Base-by-base conservation (phyloP, 331 rosid species). In the Saraca asoca region DNA sequence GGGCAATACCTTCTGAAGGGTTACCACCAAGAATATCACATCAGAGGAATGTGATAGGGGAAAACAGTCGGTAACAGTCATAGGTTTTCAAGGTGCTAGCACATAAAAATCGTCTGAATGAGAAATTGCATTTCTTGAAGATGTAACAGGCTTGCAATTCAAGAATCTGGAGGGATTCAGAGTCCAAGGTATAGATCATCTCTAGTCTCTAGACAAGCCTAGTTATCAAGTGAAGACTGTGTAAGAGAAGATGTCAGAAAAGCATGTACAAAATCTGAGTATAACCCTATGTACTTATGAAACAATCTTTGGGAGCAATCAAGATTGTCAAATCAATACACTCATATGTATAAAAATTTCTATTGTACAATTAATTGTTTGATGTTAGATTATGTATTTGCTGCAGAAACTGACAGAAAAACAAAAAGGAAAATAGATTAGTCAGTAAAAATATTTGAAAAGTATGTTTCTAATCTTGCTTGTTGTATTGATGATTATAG, bases 81-180 rank as follows among this genome's bases (percentile, higher is more conserved):
- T 13, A 31, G n/a, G 18, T 59, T 45, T 15, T 19, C 2, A 5
- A 37, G n/a, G 9, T 45, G 38, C 46, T 39, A 2, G 31, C 45
- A 61, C 58, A 54, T 29, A 49, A 65, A 18, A 7, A 39, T 45
- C 18, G 17, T 16, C 31, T 31, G 64, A 65, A 62, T 58, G 2
- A 52, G 31, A 58, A 51, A 0, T 39, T 18, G 13, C n/a, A 51
- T 37, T 34, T 60, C 48, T 54, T 79, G 65, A 44, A 41, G 69
- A 60, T 58, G 67, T 39, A 20, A 41, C 60, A 42, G 70, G 0
- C 12, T 17, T 10, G 55, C 60, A 70, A 39, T 13, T 55, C 62
- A 79, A 42, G 46, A 42, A 63, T 58, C n/a, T 44, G 51, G 50
- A 69, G 55, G 38, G 19, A 19, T 46, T 61, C 41, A 49, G 54